These are phyloP conservation scores for Cyberlindnera veronae DNA, from an alignment of 805 yeast species.

Conservation along the genomic window DNA sequence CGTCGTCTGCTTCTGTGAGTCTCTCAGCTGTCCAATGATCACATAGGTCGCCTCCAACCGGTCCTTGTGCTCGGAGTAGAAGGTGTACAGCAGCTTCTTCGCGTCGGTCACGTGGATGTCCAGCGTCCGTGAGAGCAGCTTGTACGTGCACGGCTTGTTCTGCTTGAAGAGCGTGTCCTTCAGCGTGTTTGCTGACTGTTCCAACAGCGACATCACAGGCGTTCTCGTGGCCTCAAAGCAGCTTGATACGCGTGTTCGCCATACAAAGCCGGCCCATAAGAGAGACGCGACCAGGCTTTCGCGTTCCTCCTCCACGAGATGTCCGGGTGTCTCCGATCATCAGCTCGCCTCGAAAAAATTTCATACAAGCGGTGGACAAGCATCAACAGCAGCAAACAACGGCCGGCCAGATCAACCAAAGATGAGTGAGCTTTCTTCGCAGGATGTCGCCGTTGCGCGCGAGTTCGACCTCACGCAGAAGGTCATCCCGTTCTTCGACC, in stretches of 20 bases:
- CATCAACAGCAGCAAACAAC: too few species aligned
- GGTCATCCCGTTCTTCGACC: conserved; percentile 56
- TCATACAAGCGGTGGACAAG: too few species aligned
- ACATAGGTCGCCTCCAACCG: conserved; percentile 39
- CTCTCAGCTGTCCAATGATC: conserved; percentile 34
- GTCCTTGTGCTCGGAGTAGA: conserved; percentile 34
- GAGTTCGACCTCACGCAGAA: conserved; percentile 52
- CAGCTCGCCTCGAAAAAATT: too few species aligned
- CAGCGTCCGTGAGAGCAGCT: conserved; percentile 38
- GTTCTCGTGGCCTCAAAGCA: too few species aligned
- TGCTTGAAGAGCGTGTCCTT: conserved; percentile 12
- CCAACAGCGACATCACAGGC: conserved; percentile 12
- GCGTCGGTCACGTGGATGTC: conserved; percentile 37
- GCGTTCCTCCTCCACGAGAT: neutral
- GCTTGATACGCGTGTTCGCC: too few species aligned
- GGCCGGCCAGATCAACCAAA: neutral
- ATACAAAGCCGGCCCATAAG: too few species aligned
- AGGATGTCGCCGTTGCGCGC: conserved; percentile 41
- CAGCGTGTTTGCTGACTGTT: conserved; percentile 5
- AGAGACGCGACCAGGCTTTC: neutral
- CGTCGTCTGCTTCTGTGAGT: conserved; percentile 8
- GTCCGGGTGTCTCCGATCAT: too few species aligned
- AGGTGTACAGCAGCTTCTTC: conserved; percentile 37
- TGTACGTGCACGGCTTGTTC: conserved; percentile 35
- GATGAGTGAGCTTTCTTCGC: conserved; percentile 27